phyloP scores from a whole-genome alignment of 2,329 filamentous ascomycete species.

The Endocalyx cinctus region DNA sequence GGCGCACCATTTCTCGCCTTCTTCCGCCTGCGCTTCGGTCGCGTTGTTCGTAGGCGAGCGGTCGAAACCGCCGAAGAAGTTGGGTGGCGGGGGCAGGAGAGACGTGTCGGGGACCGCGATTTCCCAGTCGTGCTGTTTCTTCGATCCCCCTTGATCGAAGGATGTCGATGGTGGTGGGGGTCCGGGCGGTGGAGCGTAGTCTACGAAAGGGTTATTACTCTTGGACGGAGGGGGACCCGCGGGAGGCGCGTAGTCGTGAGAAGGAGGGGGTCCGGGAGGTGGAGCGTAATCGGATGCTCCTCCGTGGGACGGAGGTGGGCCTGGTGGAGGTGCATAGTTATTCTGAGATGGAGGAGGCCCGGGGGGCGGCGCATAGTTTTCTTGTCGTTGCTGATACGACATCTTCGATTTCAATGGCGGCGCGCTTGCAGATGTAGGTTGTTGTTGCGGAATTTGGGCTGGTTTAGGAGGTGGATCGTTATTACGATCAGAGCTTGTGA shows the following conservation, averaged over 20 bases:
- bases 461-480: neutral
- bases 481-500: too few species aligned
- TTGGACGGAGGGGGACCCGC: conserved; percentile 30
- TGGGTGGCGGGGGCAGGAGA: conserved; percentile 67
- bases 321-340: conserved; percentile 15
- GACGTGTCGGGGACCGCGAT: conserved; percentile 66
- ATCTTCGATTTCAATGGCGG: conserved; percentile 9
- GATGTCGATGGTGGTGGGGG: conserved; percentile 24
- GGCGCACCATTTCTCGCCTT: conserved; percentile 62
- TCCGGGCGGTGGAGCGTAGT: conserved; percentile 29
- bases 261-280: conserved; percentile 32
- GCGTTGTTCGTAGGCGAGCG: conserved; percentile 67
- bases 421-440: conserved; percentile 9
- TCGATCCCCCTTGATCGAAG: conserved; percentile 4
- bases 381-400: conserved; percentile 2
- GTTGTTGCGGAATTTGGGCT: neutral
- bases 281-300: conserved; percentile 24
- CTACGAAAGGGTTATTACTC: conserved; percentile 16
- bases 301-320: conserved; percentile 18
- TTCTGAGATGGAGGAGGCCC: conserved; percentile 13
- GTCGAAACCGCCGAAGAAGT: conserved; percentile 59
- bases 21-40: conserved; percentile 56
- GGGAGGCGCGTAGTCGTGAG: conserved; percentile 19
- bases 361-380: conserved; percentile 23
- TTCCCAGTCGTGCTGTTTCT: conserved; percentile 62